phyloP scores from a whole-genome alignment of 1,139 yeast species.

The Sporopachydermia cereana region DNA sequence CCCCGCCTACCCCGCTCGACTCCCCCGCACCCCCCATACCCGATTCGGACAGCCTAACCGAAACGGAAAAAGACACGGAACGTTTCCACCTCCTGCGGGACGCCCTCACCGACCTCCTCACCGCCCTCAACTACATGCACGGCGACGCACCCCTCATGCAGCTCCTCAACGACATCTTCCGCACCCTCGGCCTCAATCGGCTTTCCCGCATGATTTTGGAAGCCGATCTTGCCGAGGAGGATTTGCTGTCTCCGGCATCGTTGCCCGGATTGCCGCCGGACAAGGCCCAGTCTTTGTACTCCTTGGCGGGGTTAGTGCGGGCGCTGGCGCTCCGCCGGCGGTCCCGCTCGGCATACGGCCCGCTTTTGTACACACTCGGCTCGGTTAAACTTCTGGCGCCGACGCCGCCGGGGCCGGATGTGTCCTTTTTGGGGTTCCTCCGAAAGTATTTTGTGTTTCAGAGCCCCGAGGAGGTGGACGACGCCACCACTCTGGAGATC shows the following conservation, averaged over 20 bases:
- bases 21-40: constrained; percentile 14
- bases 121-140: constrained; percentile 23
- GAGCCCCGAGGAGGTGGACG: background rate
- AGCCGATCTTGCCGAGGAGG: constrained; percentile 11
- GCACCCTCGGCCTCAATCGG: constrained; percentile 8
- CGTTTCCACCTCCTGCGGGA: background rate
- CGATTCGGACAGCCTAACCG: constrained; percentile 1
- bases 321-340: background rate
- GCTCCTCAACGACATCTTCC: constrained; percentile 10
- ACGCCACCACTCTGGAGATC: background rate
- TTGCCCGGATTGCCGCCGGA: background rate
- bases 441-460: constrained; percentile 22
- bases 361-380: background rate
- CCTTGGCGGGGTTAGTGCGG: background rate
- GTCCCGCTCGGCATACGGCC: background rate
- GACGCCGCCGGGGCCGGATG: constrained; percentile 10
- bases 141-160: constrained; percentile 21
- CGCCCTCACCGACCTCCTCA: constrained; percentile 10
- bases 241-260: constrained; percentile 12
- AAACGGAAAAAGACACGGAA: constrained; percentile 7
- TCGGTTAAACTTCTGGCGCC: background rate
- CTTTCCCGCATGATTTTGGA: constrained; percentile 4
- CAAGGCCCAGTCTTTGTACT: background rate
- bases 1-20: constrained; percentile 11
- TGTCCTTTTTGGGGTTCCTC: constrained; percentile 24